Evolutionary conservation across 768 basidiomycete species (phyloP).

Genomic region (Gymnopilus junonius): DNA sequence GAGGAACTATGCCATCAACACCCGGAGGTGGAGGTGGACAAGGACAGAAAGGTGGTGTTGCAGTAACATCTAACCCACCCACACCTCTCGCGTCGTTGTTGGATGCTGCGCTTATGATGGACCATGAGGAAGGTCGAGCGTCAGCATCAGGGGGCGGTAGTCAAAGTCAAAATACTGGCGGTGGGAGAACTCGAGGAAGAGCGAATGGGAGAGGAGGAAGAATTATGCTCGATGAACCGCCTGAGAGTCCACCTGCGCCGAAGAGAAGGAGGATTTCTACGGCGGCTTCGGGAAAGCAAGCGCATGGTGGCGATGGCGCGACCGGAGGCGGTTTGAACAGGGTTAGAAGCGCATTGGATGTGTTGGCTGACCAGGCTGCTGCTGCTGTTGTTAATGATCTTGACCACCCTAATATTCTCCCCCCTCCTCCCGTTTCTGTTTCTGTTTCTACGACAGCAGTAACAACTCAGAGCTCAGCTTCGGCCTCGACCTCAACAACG

Average conservation of each 20-base stretch:
- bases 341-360: conserved; percentile 64
- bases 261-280: neutral
- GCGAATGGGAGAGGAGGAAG: conserved; percentile 13
- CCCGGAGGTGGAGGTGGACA: conserved; percentile 3
- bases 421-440: neutral
- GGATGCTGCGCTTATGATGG: conserved; percentile 63
- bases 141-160: neutral
- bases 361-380: conserved; percentile 77
- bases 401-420: no score
- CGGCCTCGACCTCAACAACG: neutral
- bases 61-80: conserved; percentile 25
- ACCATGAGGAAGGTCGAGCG: conserved; percentile 18
- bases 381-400: conserved; percentile 34
- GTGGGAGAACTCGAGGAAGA: conserved; percentile 19
- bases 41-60: neutral
- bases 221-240: neutral
- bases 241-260: neutral
- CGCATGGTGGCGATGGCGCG: neutral
- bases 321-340: conserved; percentile 3
- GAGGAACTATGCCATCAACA: no score
- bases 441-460: neutral
- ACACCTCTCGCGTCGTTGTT: conserved; percentile 62
- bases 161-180: no score
- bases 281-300: neutral
- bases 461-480: neutral